phyloP scores from a whole-genome alignment of 2,329 filamentous ascomycete genomes.

The Colletotrichum agaves region DNA sequence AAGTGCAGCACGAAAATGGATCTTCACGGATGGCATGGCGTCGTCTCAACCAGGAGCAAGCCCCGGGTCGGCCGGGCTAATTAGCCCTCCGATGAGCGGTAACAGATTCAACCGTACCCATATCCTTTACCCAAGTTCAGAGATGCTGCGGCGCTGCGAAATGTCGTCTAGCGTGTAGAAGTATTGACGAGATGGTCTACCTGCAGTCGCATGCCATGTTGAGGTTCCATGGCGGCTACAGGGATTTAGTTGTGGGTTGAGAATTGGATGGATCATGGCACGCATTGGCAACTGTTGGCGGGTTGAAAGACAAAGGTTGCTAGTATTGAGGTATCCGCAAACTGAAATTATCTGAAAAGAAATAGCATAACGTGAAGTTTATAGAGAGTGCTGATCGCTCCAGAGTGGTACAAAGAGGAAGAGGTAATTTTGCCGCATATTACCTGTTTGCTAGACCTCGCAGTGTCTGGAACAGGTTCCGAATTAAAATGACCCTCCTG shows the following conservation, averaged over 20 bases:
- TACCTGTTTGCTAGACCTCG: too few relatives aligned
- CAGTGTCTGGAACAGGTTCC: too few relatives aligned
- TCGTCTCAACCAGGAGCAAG: conserved; percentile 33
- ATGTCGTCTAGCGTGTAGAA: conserved; percentile 7
- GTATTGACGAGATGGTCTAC: neutral
- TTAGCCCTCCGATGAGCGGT: conserved; percentile 31
- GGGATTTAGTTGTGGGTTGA: neutral
- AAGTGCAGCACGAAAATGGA: conserved; percentile 25
- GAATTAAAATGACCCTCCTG: too few relatives aligned
- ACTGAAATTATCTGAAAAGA: too few relatives aligned
- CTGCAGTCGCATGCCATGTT: neutral
- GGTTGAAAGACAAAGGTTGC: neutral
- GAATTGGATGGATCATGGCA: neutral
- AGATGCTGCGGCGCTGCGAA: neutral
- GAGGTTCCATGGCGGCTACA: neutral
- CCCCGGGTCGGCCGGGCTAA: conserved; percentile 34
- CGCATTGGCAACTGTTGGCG: conserved; percentile 8
- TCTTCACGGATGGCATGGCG: conserved; percentile 27
- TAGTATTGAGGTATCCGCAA: too few relatives aligned
- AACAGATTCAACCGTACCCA: neutral
- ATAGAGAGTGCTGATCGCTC: too few relatives aligned
- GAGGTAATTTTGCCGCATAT: too few relatives aligned
- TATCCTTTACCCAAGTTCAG: neutral
- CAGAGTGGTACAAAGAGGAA: too few relatives aligned
- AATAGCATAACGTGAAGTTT: too few relatives aligned